Evolutionary conservation across 2,329 filamentous ascomycete genomes (phyloP).

Genomic region (Didymella pomorum): DNA sequence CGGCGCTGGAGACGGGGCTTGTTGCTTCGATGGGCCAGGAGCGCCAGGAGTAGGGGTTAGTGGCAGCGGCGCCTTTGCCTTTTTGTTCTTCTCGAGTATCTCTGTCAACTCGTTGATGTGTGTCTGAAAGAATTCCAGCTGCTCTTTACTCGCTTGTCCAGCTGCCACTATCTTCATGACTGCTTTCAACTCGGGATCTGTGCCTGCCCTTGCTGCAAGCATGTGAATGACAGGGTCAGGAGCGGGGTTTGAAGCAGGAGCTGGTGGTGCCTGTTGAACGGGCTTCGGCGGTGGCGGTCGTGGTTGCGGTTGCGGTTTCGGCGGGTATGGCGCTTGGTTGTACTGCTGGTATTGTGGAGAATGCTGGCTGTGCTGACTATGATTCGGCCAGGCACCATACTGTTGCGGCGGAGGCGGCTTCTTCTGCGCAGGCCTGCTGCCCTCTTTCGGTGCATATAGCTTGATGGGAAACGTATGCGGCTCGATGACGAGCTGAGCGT

Average conservation of each 20-base stretch:
- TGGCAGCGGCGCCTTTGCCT: constrained; percentile 27
- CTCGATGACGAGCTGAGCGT: constrained; percentile 76
- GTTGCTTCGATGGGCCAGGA: constrained; percentile 19
- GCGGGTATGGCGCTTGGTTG: constrained; percentile 15
- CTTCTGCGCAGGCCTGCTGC: constrained; percentile 35
- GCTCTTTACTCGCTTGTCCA: constrained; percentile 73
- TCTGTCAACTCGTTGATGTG: constrained; percentile 81
- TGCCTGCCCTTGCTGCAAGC: constrained; percentile 76
- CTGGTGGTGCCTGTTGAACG: constrained; percentile 34
- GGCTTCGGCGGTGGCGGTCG: constrained; percentile 45
- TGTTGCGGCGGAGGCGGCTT: constrained; percentile 36
- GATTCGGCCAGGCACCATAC: constrained; percentile 48
- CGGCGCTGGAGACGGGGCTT: constrained; percentile 27
- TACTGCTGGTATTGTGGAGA: constrained; percentile 29
- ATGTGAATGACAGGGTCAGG: constrained; percentile 84
- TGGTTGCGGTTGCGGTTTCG: constrained; percentile 29
- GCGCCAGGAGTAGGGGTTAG: constrained; percentile 19
- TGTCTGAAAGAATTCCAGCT: constrained; percentile 77
- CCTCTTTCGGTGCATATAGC: constrained; percentile 45
- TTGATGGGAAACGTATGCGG: constrained; percentile 78
- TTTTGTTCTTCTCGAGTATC: constrained; percentile 55
- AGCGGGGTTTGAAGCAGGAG: constrained; percentile 46
- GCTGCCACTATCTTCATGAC: constrained; percentile 85
- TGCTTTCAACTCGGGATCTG: constrained; percentile 74
- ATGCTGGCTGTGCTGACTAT: constrained; percentile 39